Conservation (phyloP, 768 basidiomycete genomes). For the button mushroom (Agaricus bisporus) region DNA sequence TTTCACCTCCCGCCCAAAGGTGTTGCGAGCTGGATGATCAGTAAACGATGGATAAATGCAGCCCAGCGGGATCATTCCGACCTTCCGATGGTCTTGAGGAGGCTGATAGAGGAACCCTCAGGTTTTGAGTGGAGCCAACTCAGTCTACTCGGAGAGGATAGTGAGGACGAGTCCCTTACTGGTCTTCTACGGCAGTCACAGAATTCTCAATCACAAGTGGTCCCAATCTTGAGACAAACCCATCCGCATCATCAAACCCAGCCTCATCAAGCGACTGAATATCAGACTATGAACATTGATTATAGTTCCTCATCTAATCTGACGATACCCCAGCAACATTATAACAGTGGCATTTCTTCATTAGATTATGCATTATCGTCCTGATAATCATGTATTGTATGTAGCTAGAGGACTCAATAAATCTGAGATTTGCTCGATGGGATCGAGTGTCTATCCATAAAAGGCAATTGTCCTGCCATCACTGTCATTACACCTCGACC, state of each 20-base stretch:
- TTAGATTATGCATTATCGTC: conserved; percentile 29
- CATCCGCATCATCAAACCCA: conserved; percentile 8
- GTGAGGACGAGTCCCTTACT: conserved; percentile 34
- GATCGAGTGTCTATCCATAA: background rate
- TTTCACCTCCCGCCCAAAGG: conserved; percentile 57
- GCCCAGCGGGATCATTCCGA: conserved; percentile 41
- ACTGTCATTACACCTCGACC: background rate
- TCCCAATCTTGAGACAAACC: background rate
- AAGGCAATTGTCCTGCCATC: background rate
- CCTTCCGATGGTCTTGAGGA: conserved; percentile 34
- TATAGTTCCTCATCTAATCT: conserved; percentile 15
- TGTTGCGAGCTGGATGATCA: conserved; percentile 71
- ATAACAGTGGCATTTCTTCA: conserved; percentile 23
- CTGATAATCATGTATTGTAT: conserved; percentile 5
- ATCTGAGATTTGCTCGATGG: background rate
- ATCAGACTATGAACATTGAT: conserved; percentile 2
- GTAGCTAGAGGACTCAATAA: background rate
- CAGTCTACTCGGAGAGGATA: conserved; percentile 50
- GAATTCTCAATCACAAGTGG: background rate
- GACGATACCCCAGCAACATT: conserved; percentile 15
- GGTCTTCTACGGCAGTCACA: conserved; percentile 11
- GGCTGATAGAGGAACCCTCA: conserved; percentile 37
- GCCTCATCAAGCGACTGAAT: conserved; percentile 1
- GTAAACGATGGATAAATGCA: conserved; percentile 51
- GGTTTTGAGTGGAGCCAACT: conserved; percentile 48